Percentiles rank a stretch among this genome's conserved stretches.
These are phyloP conservation scores for Stagonosporopsis rhizophila DNA, from an alignment of 2,329 filamentous ascomycete genomes.

Conservation along the genomic window DNA sequence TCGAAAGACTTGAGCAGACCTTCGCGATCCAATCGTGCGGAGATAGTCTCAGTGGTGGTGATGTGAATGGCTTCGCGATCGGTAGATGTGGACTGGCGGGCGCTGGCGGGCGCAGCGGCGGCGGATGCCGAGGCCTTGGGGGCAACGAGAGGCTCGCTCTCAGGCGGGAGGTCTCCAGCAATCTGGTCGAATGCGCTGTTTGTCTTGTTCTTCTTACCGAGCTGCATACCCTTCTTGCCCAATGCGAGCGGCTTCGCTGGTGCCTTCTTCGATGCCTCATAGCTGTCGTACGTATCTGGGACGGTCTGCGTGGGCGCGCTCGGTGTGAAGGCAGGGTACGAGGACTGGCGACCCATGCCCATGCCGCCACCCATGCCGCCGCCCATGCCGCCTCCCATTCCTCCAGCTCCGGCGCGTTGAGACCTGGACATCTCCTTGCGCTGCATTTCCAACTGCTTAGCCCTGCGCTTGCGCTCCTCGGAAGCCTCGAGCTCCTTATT, in stretches of 20 bases:
- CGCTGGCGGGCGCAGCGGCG: slow-evolving; percentile 59
- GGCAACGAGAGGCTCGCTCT: slow-evolving; percentile 79
- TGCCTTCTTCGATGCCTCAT: slow-evolving; percentile 97
- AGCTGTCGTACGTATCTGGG: slow-evolving; percentile 86
- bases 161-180: slow-evolving; percentile 85
- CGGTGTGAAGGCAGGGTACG: slow-evolving; percentile 88
- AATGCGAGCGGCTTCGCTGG: slow-evolving; percentile 77
- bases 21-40: slow-evolving; percentile 86
- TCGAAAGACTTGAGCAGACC: slow-evolving; percentile 85
- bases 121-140: slow-evolving; percentile 60
- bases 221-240: slow-evolving; percentile 97
- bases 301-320: slow-evolving; percentile 72
- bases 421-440: slow-evolving; percentile 91
- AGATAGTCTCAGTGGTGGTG: slow-evolving; percentile 87
- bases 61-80: slow-evolving; percentile 89
- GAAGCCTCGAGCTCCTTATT: slow-evolving; percentile 99
- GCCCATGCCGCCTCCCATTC: slow-evolving; percentile 38
- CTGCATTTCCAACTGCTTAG: slow-evolving; percentile 98
- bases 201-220: slow-evolving; percentile 98
- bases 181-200: slow-evolving; percentile 98
- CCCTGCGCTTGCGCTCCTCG: slow-evolving; percentile 97
- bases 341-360: slow-evolving; percentile 71
- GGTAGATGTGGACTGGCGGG: slow-evolving; percentile 69
- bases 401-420: slow-evolving; percentile 59
- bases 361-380: slow-evolving; percentile 23